A percentile compares a stretch with the other conserved stretches of the same genome.
Conservation (phyloP, 345 rosid genomes). For the Moricandia moricandioides region DNA sequence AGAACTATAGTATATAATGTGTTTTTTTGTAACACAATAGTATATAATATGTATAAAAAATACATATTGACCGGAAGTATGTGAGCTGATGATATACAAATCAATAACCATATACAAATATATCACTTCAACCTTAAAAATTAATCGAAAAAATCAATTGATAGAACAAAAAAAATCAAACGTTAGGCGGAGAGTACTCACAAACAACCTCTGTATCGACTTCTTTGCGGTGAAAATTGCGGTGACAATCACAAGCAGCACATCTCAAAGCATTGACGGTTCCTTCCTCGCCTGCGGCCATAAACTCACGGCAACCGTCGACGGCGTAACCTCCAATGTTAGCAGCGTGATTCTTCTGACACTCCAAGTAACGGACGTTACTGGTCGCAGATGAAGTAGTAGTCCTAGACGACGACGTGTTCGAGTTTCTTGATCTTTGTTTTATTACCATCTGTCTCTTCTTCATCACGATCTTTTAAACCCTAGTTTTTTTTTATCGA, state of each 20-base stretch:
- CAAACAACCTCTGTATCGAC: conserved; percentile 60
- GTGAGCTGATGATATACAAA: neutral
- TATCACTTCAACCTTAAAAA: neutral
- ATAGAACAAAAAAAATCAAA: conserved; percentile 3
- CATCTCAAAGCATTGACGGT: conserved; percentile 47
- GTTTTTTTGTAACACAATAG: too few relatives aligned
- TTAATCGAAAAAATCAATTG: neutral
- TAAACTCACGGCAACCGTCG: conserved; percentile 82
- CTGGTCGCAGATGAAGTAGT: conserved; percentile 39
- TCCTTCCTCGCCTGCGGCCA: conserved; percentile 56
- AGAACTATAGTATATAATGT: neutral
- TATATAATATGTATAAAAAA: neutral
- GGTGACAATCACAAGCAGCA: conserved; percentile 79
- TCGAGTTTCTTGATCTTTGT: conserved; percentile 40
- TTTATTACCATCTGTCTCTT: conserved; percentile 49
- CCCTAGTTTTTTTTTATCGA: neutral
- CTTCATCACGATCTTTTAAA: conserved; percentile 40
- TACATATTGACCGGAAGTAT: neutral
- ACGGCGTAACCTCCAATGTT: conserved; percentile 78
- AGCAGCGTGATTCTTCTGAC: conserved; percentile 76
- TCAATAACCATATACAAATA: neutral
- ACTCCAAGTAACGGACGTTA: conserved; percentile 53
- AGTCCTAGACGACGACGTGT: conserved; percentile 32
- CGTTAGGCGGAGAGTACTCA: conserved; percentile 63
- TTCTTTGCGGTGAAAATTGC: conserved; percentile 70